Percentiles rank a stretch among this genome's conserved stretches.
Evolutionary conservation across 1,284 basidiomycete species (phyloP).

Genomic region (Ustilago curta): DNA sequence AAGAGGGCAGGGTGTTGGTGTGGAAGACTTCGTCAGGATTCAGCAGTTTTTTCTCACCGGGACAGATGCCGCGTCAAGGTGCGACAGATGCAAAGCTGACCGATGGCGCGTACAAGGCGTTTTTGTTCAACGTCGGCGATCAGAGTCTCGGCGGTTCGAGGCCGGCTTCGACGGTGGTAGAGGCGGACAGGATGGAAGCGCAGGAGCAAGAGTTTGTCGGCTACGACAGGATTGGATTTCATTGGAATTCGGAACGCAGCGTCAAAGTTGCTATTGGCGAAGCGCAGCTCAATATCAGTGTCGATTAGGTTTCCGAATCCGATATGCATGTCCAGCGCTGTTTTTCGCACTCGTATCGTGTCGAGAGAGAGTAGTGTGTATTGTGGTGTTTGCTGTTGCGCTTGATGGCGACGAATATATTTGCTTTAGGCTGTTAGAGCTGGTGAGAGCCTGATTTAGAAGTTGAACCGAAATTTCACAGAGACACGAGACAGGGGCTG

Average conservation of each 20-base stretch:
- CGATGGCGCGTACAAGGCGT: constrained; percentile 64
- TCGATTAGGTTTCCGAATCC: constrained; percentile 30
- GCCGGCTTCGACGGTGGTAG: not conserved
- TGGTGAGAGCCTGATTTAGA: not conserved
- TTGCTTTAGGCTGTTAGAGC: not conserved
- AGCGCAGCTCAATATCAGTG: constrained; percentile 58
- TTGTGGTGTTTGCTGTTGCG: not conserved
- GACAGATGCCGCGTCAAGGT: constrained; percentile 88
- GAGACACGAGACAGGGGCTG: constrained; percentile 10
- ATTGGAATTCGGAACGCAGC: constrained; percentile 59
- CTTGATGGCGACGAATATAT: not conserved
- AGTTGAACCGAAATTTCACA: not conserved
- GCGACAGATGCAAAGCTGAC: constrained; percentile 72
- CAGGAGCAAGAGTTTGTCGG: constrained; percentile 41
- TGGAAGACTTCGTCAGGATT: constrained; percentile 72
- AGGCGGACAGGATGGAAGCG: not conserved
- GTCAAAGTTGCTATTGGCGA: constrained; percentile 59
- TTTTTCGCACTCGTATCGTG: not conserved
- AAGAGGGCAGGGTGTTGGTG: constrained; percentile 74
- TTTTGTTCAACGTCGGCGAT: constrained; percentile 58
- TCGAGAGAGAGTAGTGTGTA: too few species aligned
- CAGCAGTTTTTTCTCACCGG: constrained; percentile 87
- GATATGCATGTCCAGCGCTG: not conserved
- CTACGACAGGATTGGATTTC: constrained; percentile 47
- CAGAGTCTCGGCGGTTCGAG: not conserved